Evolutionary conservation across 148 eudicot species (phyloP).

Genomic region (Rhododendron williamsianum): DNA sequence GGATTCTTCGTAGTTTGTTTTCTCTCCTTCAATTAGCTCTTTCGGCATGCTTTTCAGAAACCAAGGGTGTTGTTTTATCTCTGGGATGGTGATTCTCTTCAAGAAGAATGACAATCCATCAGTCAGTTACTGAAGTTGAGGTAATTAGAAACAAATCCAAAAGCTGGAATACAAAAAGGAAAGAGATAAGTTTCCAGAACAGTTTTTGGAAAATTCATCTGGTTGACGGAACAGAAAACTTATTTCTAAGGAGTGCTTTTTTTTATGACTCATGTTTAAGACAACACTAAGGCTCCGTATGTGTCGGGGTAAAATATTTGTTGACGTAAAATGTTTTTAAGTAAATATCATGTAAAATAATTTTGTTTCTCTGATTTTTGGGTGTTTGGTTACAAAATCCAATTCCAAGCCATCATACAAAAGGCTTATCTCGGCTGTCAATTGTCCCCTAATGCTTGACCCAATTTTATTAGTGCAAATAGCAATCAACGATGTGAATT

Average conservation of each 20-base stretch:
- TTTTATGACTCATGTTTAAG: background rate
- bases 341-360: too few relatives aligned
- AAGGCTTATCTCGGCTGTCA: background rate
- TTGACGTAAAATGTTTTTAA: too few relatives aligned
- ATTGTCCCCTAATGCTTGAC: background rate
- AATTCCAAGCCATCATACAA: background rate
- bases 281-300: background rate
- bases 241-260: too few relatives aligned
- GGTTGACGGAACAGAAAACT: background rate
- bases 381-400: background rate
- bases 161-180: background rate
- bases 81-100: conserved; percentile 83
- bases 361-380: too few relatives aligned
- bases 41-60: conserved; percentile 57
- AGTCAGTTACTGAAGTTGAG: background rate
- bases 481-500: background rate
- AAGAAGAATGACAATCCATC: background rate
- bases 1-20: conserved; percentile 27
- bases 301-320: background rate
- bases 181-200: background rate
- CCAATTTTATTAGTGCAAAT: background rate
- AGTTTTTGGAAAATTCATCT: background rate
- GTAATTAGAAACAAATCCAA: background rate
- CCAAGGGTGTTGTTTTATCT: conserved; percentile 84
- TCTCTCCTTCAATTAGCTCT: conserved; percentile 55